Evolutionary conservation across 2,329 filamentous ascomycete genomes (phyloP).

Genomic region (Thielaviopsis musarum): DNA sequence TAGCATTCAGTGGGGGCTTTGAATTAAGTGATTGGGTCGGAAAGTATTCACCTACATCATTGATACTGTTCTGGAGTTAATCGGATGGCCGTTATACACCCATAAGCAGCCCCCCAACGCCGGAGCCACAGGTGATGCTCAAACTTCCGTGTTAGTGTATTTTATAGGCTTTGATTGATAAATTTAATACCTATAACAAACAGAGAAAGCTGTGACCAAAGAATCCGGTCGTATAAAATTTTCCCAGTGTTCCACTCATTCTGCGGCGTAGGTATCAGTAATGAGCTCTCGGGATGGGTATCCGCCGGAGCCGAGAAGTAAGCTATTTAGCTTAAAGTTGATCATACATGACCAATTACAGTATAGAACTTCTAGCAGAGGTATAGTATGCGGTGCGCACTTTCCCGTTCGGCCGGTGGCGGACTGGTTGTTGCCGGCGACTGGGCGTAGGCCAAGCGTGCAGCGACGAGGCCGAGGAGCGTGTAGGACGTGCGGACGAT

Average conservation of each 20-base stretch:
- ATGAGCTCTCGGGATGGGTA: background rate
- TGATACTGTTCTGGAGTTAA: background rate
- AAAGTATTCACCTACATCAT: background rate
- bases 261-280: background rate
- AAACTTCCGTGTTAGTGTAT: constrained; percentile 11
- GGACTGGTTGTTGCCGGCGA: background rate
- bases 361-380: background rate
- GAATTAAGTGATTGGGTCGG: too few relatives aligned
- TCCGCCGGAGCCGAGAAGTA: background rate
- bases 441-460: constrained; percentile 3
- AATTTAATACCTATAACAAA: background rate
- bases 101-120: background rate
- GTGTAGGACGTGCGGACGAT: constrained; percentile 9
- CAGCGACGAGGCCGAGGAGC: constrained; percentile 11
- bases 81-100: background rate
- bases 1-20: too few relatives aligned
- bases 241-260: background rate
- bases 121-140: background rate
- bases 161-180: background rate
- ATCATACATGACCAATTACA: background rate
- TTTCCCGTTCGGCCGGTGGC: background rate
- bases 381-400: background rate
- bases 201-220: background rate
- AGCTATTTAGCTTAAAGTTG: background rate
- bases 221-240: background rate